Percentiles rank a stretch among this genome's conserved stretches.
Evolutionary conservation across 2,329 filamentous ascomycete genomes (phyloP).

Genomic region (Cucurbitaria berberidis): DNA sequence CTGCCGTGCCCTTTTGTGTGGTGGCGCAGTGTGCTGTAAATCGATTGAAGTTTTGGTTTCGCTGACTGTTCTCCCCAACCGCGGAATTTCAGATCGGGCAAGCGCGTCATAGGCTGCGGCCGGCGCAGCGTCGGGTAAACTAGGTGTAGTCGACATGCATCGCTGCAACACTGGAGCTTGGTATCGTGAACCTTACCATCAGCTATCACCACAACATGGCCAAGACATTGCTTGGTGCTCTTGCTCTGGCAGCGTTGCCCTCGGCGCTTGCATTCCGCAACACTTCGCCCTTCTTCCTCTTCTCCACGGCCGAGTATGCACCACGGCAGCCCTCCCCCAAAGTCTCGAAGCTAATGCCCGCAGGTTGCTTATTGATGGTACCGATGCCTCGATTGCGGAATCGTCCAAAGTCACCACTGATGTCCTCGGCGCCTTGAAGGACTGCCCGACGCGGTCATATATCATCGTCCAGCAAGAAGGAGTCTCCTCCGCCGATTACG

Average conservation of each 20-base stretch:
- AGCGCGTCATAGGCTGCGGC: conserved; percentile 36
- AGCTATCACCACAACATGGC: conserved; percentile 40
- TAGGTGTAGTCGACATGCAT: conserved; percentile 5
- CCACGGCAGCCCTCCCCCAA: conserved; percentile 10
- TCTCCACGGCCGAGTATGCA: conserved; percentile 81
- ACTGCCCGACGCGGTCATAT: conserved; percentile 77
- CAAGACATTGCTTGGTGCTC: conserved; percentile 55
- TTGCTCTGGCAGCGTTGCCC: conserved; percentile 60
- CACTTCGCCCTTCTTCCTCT: conserved; percentile 86
- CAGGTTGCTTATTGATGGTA: conserved; percentile 38
- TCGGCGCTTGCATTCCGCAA: conserved; percentile 77
- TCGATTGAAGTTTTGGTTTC: not conserved
- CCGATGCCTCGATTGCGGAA: conserved; percentile 48
- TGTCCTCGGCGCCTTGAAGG: conserved; percentile 58
- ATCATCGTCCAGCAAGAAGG: conserved; percentile 79
- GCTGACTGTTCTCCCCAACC: conserved; percentile 5
- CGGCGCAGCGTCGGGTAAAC: conserved; percentile 12
- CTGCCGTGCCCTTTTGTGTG: not conserved
- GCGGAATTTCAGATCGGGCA: conserved; percentile 20
- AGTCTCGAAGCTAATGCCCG: conserved; percentile 30
- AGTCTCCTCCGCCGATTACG: conserved; percentile 72
- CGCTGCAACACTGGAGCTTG: conserved; percentile 21
- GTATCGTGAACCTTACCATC: conserved; percentile 14
- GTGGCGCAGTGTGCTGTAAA: conserved; percentile 11
- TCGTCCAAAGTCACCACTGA: conserved; percentile 52